Conservation (phyloP, 192 early-diverging fungal genomes). For the Lunasporangiospora selenospora region DNA sequence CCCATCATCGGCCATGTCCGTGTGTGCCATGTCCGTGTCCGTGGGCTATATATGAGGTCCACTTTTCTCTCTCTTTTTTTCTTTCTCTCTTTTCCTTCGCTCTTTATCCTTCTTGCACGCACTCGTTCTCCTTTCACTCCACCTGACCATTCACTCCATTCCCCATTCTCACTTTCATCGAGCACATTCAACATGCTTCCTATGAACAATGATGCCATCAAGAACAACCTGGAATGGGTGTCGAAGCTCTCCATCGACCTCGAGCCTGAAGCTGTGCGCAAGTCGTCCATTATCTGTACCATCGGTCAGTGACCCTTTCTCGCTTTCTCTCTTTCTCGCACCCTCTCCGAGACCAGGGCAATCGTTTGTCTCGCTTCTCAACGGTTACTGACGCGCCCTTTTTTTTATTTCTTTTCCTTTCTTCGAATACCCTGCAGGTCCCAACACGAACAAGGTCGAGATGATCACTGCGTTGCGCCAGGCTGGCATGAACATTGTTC, state of each 20-base stretch:
- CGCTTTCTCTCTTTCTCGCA: background rate
- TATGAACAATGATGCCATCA: slow-evolving; percentile 41
- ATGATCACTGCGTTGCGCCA: slow-evolving; percentile 71
- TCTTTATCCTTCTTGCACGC: background rate
- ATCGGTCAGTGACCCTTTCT: slow-evolving; percentile 54
- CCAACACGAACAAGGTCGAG: slow-evolving; percentile 78
- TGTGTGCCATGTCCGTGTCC: background rate
- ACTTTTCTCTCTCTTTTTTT: background rate
- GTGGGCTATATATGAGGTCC: background rate
- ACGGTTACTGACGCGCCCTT: no score
- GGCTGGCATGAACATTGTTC: slow-evolving; percentile 84
- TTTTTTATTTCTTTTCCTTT: slow-evolving; percentile 1
- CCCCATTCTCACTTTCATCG: slow-evolving; percentile 4
- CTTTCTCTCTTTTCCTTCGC: background rate
- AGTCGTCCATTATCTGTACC: slow-evolving; percentile 87
- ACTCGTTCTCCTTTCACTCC: background rate
- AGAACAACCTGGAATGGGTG: slow-evolving; percentile 78
- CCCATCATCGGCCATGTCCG: no score
- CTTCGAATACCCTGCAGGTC: no score
- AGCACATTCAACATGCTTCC: slow-evolving; percentile 2
- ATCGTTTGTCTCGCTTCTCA: background rate
- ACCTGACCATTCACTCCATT: background rate
- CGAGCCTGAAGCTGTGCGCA: slow-evolving; percentile 65
- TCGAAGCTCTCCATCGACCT: slow-evolving; percentile 67
- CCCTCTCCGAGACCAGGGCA: no score